Base-by-base conservation (phyloP, 495 filamentous ascomycete species). In the Trichoderma virens region DNA sequence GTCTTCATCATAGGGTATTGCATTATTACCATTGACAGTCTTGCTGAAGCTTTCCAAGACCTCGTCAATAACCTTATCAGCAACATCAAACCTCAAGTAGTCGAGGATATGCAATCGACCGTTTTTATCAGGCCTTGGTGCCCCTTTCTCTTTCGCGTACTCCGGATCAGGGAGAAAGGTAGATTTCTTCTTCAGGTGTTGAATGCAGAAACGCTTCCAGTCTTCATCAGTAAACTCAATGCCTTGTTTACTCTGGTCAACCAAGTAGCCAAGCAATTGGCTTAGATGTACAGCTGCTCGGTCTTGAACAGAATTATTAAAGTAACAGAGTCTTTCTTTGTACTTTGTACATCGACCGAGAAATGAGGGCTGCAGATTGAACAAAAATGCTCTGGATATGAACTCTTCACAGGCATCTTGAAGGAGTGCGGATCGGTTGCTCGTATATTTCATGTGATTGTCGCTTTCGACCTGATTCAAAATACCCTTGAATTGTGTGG, bases 221-320 rank as follows among this genome's bases (percentile, higher is more conserved):
- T 82, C 79, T 0, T 78, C 70, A 13, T 84, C 77, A 23, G 77
- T 81, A 35, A 95, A 88, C n/a, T 77, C 75, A 60, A 86, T 82
- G 11, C 93, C 92, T 41, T 89, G 85, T 69, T 97, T 98, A 16
- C 84, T 80, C 16, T 87, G 84, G 69, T 98, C 93, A 5, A 96
- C 90, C 5, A 98, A 75, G 39, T 88, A 78, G 54, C 91, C 89
- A 9, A 96, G 84, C 0, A 97, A 80, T 28, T 80, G 82, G 54
- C 86, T 87, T 3, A 96, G 72, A 18, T 82, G 74, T 23, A 87
- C 79, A 0, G 89, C 86, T 2, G 70, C 67, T 0, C 73, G 63
- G 34, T 85, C 79, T 47, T 80, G 69, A 14, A 93, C 86, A 5
- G 75, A 79, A 60, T 86, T 82, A 18, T 81, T 75, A 28, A 62